phyloP scores from a whole-genome alignment of 2,329 filamentous ascomycete species.

The Aureobasidium sp. region DNA sequence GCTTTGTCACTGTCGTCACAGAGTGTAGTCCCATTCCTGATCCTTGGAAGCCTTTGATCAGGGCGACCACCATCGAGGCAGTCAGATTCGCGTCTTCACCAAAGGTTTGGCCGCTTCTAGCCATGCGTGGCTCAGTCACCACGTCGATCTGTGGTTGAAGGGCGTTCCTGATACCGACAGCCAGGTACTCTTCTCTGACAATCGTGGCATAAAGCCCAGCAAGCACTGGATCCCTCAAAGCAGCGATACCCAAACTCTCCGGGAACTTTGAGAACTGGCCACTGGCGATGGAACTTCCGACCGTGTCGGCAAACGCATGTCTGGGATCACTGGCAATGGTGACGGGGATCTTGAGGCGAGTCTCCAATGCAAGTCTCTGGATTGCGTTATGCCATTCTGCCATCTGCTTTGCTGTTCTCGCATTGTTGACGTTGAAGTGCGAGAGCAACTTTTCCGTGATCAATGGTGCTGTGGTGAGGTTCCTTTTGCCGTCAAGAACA shows the following conservation, averaged over 20 bases:
- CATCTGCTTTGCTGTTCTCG: conserved; percentile 61
- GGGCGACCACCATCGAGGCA: conserved; percentile 52
- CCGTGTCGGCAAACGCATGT: conserved; percentile 63
- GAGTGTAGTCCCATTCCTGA: not conserved
- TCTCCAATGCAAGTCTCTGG: not conserved
- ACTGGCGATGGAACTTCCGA: conserved; percentile 64
- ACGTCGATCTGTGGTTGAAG: conserved; percentile 66
- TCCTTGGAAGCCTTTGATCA: conserved; percentile 8
- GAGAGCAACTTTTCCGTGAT: conserved; percentile 63
- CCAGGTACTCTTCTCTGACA: conserved; percentile 60
- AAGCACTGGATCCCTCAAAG: conserved; percentile 60
- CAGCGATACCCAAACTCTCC: conserved; percentile 56
- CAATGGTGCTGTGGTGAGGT: conserved; percentile 47
- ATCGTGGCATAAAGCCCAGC: conserved; percentile 58
- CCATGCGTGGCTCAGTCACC: conserved; percentile 63
- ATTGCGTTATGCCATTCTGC: conserved; percentile 19
- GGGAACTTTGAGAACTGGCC: conserved; percentile 75
- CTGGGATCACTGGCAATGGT: conserved; percentile 38
- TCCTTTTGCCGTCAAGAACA: not conserved
- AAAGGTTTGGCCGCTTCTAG: conserved; percentile 66
- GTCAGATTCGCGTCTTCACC: conserved; percentile 62
- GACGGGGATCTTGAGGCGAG: not conserved
- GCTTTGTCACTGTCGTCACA: conserved; percentile 1
- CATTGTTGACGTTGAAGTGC: conserved; percentile 59
- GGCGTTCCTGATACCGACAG: conserved; percentile 66